phyloP scores from a whole-genome alignment of 352 stramenopile genomes.

The Pythium apleroticum region DNA sequence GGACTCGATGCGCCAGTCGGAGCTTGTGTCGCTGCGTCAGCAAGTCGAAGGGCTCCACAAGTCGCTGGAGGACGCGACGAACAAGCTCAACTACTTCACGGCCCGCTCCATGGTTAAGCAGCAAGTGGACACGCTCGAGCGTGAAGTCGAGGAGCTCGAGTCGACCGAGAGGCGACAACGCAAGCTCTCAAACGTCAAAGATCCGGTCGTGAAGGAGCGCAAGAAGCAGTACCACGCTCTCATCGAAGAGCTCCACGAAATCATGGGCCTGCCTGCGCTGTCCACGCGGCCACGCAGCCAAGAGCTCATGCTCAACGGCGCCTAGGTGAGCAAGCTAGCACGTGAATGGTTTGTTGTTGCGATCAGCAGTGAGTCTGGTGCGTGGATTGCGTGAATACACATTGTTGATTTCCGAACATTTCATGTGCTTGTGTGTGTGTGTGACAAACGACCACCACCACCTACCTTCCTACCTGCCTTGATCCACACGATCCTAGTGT shows the following conservation, averaged over 20 bases:
- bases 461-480: background rate
- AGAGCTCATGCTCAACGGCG: background rate
- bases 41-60: constrained; percentile 53
- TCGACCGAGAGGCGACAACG: constrained; percentile 8
- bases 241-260: constrained; percentile 67
- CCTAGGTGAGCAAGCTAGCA: background rate
- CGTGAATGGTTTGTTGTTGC: background rate
- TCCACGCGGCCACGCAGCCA: constrained; percentile 5
- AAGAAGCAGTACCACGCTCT: constrained; percentile 46
- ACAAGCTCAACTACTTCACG: constrained; percentile 47
- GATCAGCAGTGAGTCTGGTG: background rate
- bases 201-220: constrained; percentile 38
- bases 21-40: constrained; percentile 41
- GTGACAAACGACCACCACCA: too few relatives aligned
- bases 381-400: background rate
- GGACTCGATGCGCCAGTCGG: constrained; percentile 34
- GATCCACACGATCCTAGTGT: background rate
- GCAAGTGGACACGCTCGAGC: constrained; percentile 24
- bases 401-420: background rate
- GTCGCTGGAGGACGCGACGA: constrained; percentile 52
- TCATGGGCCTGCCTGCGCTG: constrained; percentile 60
- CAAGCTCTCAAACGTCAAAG: constrained; percentile 15
- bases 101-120: constrained; percentile 24
- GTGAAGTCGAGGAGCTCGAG: constrained; percentile 12
- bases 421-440: background rate